These are phyloP conservation scores for Raffaelea ambrosiae DNA, from an alignment of 2,329 filamentous ascomycete species.

Conservation along the genomic window DNA sequence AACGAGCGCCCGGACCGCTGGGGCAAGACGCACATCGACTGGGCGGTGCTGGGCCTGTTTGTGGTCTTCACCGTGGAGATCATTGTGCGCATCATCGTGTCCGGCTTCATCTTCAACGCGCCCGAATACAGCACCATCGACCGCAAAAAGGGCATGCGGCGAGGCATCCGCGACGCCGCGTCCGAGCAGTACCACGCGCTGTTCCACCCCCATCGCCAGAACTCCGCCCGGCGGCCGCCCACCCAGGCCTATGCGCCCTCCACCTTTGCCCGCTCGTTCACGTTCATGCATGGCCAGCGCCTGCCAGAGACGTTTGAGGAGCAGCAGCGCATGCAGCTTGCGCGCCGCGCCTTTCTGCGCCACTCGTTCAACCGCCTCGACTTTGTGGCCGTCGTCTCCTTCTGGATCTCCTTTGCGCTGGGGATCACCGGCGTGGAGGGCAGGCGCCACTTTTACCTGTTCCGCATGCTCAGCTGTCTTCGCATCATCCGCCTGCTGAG, in stretches of 20 bases:
- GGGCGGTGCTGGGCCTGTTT: conserved; percentile 74
- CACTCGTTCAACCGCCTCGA: conserved; percentile 95
- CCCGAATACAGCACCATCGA: conserved; percentile 88
- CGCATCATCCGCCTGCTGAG: conserved; percentile 86
- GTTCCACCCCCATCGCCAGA: conserved; percentile 73
- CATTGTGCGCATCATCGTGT: conserved; percentile 77
- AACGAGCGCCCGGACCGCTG: conserved; percentile 54
- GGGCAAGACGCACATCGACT: conserved; percentile 65
- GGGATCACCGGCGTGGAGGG: conserved; percentile 62
- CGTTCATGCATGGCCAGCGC: conserved; percentile 58
- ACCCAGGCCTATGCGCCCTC: conserved; percentile 40
- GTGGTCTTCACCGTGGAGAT: conserved; percentile 84
- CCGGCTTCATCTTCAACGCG: conserved; percentile 85
- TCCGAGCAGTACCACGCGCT: conserved; percentile 67
- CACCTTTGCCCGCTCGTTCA: conserved; percentile 69
- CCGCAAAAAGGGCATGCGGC: conserved; percentile 62
- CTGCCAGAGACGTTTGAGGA: conserved; percentile 59
- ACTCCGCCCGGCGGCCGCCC: conserved; percentile 49
- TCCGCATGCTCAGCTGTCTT: conserved; percentile 93
- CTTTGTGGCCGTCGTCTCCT: conserved; percentile 88
- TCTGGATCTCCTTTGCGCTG: conserved; percentile 82
- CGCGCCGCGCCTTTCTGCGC: conserved; percentile 82
- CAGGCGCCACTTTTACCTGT: conserved; percentile 69
- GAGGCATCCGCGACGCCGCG: conserved; percentile 66
- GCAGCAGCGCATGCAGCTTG: conserved; percentile 76